Evolutionary conservation across 139 green algal species (phyloP), one percentile per base, ranked within the genome.

Genomic region (Eudorina sp.): DNA sequence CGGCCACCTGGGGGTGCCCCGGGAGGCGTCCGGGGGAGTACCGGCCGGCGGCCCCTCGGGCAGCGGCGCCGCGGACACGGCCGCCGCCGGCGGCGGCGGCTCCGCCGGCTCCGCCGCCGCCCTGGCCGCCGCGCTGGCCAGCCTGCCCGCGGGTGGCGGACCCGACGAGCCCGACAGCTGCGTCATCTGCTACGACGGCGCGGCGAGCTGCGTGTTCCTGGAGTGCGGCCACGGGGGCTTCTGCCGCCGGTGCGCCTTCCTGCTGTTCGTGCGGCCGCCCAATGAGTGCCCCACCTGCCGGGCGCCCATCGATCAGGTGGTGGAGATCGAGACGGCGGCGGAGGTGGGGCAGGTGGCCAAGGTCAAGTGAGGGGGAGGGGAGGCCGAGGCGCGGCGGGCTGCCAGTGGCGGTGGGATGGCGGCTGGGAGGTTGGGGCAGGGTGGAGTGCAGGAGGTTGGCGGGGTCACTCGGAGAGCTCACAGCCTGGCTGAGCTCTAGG

Each of bases 171-270:
- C n/a, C n/a, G n/a, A n/a, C n/a, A n/a, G n/a, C n/a, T 94, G 92
- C 84, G 88, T 92, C 25, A 93, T 95, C 53, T 94, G 91, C 66
- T 95, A 83, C 84, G 92, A 93, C 68, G 46, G 48, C 31, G 73
- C 9, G 11, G 74, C 86, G 25, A 93, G 36, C 7, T 94, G 91
- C 68, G 94, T 96, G 75, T 92, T 96, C 66, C 81, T 96, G 64
- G 89, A 93, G 69, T 96, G 94, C 82, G 92, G 94, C 6, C 94
- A 96, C 90, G 92, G 92, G 6, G 92, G 92, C n/a, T 94, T 94
- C 86, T 96, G 94, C 90, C 73, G 80, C 64, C 83, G 85, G 13
- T 96, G 94, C 81, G 94, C 94, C 7, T 88, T 94, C 69, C 36
- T 90, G 62, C 84, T 95, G 53, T 94, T 92, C 88, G 89, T 94